Conservation (phyloP, 2,329 filamentous ascomycete species). For the Pyricularia pennisetigena region DNA sequence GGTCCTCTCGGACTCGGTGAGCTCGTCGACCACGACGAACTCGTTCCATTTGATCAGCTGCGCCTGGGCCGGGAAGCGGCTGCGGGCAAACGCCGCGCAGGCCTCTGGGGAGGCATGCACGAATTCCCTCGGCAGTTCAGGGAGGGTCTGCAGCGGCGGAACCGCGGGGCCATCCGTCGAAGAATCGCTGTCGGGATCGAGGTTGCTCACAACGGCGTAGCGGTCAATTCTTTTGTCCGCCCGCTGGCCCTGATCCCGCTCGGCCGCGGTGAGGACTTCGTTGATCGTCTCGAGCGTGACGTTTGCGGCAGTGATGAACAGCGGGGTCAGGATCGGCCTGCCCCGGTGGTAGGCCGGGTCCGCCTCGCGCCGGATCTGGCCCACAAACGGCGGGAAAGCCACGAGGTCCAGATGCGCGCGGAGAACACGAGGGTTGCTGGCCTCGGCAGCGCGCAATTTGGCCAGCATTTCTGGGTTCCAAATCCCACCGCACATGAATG, state of each 20-base stretch:
- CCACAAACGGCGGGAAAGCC: neutral
- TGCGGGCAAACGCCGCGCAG: neutral
- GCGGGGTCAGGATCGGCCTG: neutral
- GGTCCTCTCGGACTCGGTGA: neutral
- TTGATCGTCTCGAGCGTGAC: neutral
- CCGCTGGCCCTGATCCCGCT: neutral
- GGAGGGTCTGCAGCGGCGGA: neutral
- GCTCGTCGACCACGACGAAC: neutral
- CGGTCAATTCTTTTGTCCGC: neutral
- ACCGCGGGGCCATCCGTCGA: neutral
- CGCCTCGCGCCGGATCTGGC: neutral
- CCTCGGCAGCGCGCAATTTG: neutral
- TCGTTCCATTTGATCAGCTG: neutral
- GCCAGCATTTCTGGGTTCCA: neutral
- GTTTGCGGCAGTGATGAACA: conserved; percentile 1
- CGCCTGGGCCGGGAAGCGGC: neutral
- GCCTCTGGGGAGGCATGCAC: neutral
- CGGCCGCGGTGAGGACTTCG: neutral
- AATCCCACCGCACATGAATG: neutral
- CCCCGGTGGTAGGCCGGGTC: too few species aligned
- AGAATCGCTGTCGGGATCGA: neutral
- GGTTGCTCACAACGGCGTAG: neutral
- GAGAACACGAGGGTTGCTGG: neutral
- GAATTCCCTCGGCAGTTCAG: neutral
- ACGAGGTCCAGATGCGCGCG: neutral